Base-by-base conservation (phyloP, 108 stramenopile species). In the Nitzschia inconspicua region DNA sequence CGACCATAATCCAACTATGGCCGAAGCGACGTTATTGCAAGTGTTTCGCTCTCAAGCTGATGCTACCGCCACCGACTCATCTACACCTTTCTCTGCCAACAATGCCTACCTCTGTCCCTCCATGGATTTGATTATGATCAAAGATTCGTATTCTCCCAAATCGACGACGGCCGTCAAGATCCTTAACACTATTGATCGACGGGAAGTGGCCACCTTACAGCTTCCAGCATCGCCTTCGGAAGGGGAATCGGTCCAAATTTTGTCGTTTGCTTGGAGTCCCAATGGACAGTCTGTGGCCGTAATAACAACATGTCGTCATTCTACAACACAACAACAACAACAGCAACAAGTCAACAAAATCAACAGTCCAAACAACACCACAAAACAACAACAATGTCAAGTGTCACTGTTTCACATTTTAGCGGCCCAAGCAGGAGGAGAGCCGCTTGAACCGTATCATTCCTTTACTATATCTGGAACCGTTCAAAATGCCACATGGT, bases 121-220 rank as follows among this genome's bases (percentile, higher is more conserved):
- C 11, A 91, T 91, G 90, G 90, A 91, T 79, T 57, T 91, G 50
- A 44, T 88, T 40, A 78, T 75, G 23, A 52, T 83, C 10, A 43
- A 34, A 9, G 29, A 37, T 11, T 22, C 49, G 24, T 49, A 23
- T 14, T 25, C 47, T 1, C 24, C 65, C 10, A 44, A 23, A 3
- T 26, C 57, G 60, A 42, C 60, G 11, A 44, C 76, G 9, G 49
- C 64, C n/a, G 44, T 84, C 8, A 44, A 30, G 0, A 42, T 88
- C 16, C 76, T 81, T 73, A 84, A 86, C 7, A 88, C 80, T 14
- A 61, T 86, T 9, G 83, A 83, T 8, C 86, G 82, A 82, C 85
- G 84, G 62, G 64, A 73, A 44, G 50, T 91, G 41, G 63, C 84
- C 9, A 47, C 69, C 22, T 57, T 88, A 3, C 32, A 43, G 5